A percentile compares a stretch with the other conserved stretches of the same genome.
phyloP scores from a whole-genome alignment of 108 stramenopile genomes.

The Cyclostephanos invisitatus region DNA sequence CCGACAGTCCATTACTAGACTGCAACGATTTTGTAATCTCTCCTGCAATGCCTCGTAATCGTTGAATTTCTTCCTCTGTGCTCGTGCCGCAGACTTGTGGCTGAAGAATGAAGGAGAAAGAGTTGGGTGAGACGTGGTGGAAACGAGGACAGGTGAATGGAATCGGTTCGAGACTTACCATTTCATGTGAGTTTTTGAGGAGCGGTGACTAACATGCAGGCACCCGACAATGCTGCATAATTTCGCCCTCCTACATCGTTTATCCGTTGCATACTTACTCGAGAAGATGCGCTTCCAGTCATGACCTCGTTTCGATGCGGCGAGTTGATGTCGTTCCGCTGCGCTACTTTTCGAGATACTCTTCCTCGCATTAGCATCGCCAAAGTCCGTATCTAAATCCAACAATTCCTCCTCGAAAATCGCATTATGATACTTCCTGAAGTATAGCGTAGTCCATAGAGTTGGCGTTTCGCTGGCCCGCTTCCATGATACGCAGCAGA shows the following conservation, averaged over 20 bases:
- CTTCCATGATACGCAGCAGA: conserved; percentile 30
- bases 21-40: conserved; percentile 2
- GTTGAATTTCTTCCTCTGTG: conserved; percentile 11
- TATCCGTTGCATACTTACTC: conserved; percentile 27
- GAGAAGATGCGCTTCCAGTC: conserved; percentile 43
- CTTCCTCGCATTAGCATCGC: not conserved
- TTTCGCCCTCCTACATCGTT: conserved; percentile 5
- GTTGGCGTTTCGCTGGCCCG: conserved; percentile 10
- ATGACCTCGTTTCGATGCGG: conserved; percentile 13
- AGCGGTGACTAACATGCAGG: not conserved
- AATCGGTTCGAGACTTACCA: not conserved
- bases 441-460: conserved; percentile 39
- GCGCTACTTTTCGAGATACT: not conserved
- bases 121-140: too few relatives aligned
- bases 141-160: not conserved
- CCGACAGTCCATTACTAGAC: conserved; percentile 1
- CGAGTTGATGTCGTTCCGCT: conserved; percentile 13
- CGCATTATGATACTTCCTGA: conserved; percentile 25
- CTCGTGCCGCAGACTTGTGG: conserved; percentile 2
- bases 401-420: conserved; percentile 30
- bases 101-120: not conserved
- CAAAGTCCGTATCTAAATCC: not conserved
- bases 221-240: conserved; percentile 28
- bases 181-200: conserved; percentile 10
- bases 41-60: conserved; percentile 5